A percentile compares a stretch with the other conserved stretches of the same genome.
phyloP scores from a whole-genome alignment of 2,329 filamentous ascomycete genomes.

The Ophidiomyces ophidiicola region DNA sequence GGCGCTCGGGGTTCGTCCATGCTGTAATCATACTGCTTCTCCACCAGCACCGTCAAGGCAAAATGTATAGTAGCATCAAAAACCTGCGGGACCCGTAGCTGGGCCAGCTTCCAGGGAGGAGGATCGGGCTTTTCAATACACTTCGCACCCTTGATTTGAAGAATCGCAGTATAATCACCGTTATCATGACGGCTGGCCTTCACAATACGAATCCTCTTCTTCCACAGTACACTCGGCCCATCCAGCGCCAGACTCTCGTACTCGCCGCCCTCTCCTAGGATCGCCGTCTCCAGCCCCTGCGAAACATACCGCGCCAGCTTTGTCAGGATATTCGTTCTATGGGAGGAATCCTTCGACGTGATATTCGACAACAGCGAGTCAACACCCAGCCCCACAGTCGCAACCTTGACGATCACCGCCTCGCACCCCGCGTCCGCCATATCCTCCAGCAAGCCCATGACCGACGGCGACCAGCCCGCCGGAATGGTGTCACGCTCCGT shows the following conservation, averaged over 20 bases:
- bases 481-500: constrained; percentile 17
- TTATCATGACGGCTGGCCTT: constrained; percentile 47
- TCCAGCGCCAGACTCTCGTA: constrained; percentile 86
- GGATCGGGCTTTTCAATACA: constrained; percentile 40
- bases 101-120: too few relatives aligned
- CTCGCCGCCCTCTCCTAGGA: constrained; percentile 86
- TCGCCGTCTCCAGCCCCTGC: constrained; percentile 52
- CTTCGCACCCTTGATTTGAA: constrained; percentile 49
- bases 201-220: constrained; percentile 52
- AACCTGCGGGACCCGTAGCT: constrained; percentile 45
- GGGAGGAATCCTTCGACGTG: constrained; percentile 37
- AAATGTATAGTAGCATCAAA: constrained; percentile 52
- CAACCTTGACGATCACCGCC: constrained; percentile 88
- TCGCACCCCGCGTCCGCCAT: constrained; percentile 70
- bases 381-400: constrained; percentile 76
- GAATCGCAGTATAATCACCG: constrained; percentile 65
- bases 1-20: too few relatives aligned
- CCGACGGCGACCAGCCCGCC: constrained; percentile 13
- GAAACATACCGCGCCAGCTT: constrained; percentile 47
- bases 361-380: constrained; percentile 71
- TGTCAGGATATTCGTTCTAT: constrained; percentile 38
- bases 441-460: constrained; percentile 54
- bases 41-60: constrained; percentile 23
- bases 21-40: constrained; percentile 3
- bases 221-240: constrained; percentile 64